Evolutionary conservation across 805 yeast species (phyloP), one percentile per base, ranked within the genome.

Genomic region (Myxozyma lipomycoides): DNA sequence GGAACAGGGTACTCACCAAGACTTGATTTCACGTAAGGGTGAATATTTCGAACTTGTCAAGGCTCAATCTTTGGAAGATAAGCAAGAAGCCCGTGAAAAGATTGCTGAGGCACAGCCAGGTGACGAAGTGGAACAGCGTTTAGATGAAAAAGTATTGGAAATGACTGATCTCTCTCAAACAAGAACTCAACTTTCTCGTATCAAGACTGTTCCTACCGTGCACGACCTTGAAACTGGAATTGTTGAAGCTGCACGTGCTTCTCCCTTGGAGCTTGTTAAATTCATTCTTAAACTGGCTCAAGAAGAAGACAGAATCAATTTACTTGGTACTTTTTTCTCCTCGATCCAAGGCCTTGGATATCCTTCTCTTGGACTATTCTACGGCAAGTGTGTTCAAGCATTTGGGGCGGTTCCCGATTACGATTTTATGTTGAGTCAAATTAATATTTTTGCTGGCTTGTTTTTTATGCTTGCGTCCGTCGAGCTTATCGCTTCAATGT

Each of bases 1-100:
- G n/a, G 73, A 71, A 53, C 65, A 62, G 46, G 74, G 74, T 10
- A 56, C 57, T n/a, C 72, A 69, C 47, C 59, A 61, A 10, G 65
- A 64, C 39, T 56, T 71, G 28, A 21, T 65, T 25, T 63, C 51
- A 4, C 39, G 23, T 26, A 26, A 48, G 19, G 68, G 67, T 36
- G 48, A 52, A 49, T 54, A 64, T 52, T 52, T 51, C 44, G 51
- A 51, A 15, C 61, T 66, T 4, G 69, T 66, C 7, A 51, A 63
- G 58, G 60, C 68, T 48, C 55, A 64, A 58, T 58, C 52, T 10
- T 40, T 64, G 9, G 19, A 35, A 15, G 15, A 9, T 21, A 17
- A 35, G 18, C 19, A 25, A 22, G 22, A 35, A 15, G 7, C 15
- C 21, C 15, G 38, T 12, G 26, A 28, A 41, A 35, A 28, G 15